Conservation (phyloP, 805 yeast genomes). For the Suhomyces prunicola region DNA sequence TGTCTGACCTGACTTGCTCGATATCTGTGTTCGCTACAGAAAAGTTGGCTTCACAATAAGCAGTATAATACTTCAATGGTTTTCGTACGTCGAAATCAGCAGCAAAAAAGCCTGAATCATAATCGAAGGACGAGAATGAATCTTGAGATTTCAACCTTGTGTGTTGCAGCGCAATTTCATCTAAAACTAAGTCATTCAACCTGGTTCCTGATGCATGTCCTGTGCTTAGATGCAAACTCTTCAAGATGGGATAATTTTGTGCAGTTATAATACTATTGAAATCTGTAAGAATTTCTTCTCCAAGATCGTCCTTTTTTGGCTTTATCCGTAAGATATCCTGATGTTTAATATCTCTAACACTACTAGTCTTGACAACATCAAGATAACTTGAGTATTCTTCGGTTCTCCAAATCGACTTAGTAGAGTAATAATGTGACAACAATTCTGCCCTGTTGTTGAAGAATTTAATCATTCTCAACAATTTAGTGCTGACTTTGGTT, state of each 20-base stretch:
- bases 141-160: constrained; percentile 6
- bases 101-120: constrained; percentile 21
- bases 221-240: constrained; percentile 6
- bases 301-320: constrained; percentile 14
- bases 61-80: constrained; percentile 8
- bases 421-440: constrained; percentile 23
- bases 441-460: constrained; percentile 29
- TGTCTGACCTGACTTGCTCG: constrained; percentile 10
- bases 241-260: constrained; percentile 19
- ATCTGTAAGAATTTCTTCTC: constrained; percentile 16
- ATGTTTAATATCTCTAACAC: constrained; percentile 5
- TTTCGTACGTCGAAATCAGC: constrained; percentile 26
- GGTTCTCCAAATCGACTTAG: constrained; percentile 19
- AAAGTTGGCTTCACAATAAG: constrained; percentile 10
- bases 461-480: constrained; percentile 31
- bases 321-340: constrained; percentile 15
- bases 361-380: constrained; percentile 7
- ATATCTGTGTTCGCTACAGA: constrained; percentile 6
- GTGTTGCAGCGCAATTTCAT: constrained; percentile 11
- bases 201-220: background rate
- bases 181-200: background rate
- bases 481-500: constrained; percentile 19
- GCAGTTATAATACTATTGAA: constrained; percentile 10
- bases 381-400: constrained; percentile 8
- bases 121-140: constrained; percentile 13